Base-by-base conservation (phyloP, 441 rosid species). In the Gossypium trilobum region DNA sequence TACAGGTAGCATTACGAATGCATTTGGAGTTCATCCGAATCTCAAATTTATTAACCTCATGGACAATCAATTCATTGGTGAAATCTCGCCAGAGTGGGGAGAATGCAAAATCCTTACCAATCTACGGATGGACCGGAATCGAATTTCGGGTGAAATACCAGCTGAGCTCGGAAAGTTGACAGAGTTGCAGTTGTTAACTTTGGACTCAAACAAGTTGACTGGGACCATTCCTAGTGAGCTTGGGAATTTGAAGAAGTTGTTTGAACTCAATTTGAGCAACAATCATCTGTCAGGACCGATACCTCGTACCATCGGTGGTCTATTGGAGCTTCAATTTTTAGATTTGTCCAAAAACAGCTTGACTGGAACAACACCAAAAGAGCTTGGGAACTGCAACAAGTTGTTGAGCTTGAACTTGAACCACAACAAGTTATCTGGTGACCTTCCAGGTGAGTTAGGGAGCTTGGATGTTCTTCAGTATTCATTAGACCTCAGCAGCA, bases 21-120 rank as follows among this genome's bases (percentile, higher is more conserved):
- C 89, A 1, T 87, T 89, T 42, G 90, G 90, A 7, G 79, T 82
- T 46, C 78, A 89, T 73, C 89, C 85, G 4, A 3, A 25, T 39
- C 87, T 89, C 17, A 58, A 4, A 31, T 87, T 73, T 72, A 46
- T 86, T 23, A 22, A 71, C 66, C 82, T 86, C 19, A 83, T 79
- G 17, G 60, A 68, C 57, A 89, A 89, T 78, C 85, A 71, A 57
- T 82, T 89, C 42, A 60, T 56, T 16, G 92, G 95, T 59, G 63
- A 79, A 71, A 78, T 88, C 44, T 89, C 91, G 0, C 61, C 83
- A 1, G 31, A 25, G 5, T 88, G 95, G 95, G 95, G 92, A 59
- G 79, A 82, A 64, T 87, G 88, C 79, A 48, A 39, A 22, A 84
- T 75, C 55, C 87, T 89, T 72, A 75, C 82, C 5, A 81, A 75